These are phyloP conservation scores for Cordyceps cateniannulata DNA, from an alignment of 2,329 filamentous ascomycete species.

Conservation along the genomic window DNA sequence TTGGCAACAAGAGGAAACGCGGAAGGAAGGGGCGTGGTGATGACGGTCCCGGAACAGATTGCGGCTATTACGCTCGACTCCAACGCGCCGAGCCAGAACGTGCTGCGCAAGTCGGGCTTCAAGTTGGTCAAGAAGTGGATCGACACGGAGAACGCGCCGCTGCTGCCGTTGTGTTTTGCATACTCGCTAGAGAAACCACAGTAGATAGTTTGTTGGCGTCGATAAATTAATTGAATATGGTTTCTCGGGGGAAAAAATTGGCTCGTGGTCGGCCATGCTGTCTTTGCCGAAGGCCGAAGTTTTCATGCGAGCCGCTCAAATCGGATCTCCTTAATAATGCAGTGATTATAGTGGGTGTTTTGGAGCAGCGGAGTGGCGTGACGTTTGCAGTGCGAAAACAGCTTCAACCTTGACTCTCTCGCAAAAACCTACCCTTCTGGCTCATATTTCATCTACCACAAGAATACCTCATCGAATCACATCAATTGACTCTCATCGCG, in stretches of 20 bases:
- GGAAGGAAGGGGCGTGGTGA: neutral
- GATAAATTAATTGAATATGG: neutral
- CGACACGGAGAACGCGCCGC: neutral
- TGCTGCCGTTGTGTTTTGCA: slow-evolving; percentile 2
- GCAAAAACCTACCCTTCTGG: too few species aligned
- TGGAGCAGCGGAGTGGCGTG: neutral
- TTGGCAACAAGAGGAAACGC: too few species aligned
- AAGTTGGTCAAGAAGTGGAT: slow-evolving; percentile 35
- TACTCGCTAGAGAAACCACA: neutral
- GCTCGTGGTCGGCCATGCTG: neutral
- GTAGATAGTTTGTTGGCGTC: neutral
- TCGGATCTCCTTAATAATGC: neutral
- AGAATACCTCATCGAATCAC: neutral
- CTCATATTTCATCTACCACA: neutral
- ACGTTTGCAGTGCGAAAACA: neutral
- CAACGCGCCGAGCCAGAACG: slow-evolving; percentile 48
- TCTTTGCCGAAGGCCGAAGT: neutral
- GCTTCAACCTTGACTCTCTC: neutral
- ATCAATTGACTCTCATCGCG: neutral
- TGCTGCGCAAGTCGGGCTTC: slow-evolving; percentile 53
- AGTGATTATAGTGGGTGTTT: too few species aligned
- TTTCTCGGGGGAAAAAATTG: neutral
- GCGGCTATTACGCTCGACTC: slow-evolving; percentile 39
- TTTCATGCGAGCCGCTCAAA: neutral
- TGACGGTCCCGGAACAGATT: slow-evolving; percentile 31